A percentile compares a stretch with the other conserved stretches of the same genome.
Evolutionary conservation across 768 basidiomycete species (phyloP).

Genomic region (Lepiota venenata): DNA sequence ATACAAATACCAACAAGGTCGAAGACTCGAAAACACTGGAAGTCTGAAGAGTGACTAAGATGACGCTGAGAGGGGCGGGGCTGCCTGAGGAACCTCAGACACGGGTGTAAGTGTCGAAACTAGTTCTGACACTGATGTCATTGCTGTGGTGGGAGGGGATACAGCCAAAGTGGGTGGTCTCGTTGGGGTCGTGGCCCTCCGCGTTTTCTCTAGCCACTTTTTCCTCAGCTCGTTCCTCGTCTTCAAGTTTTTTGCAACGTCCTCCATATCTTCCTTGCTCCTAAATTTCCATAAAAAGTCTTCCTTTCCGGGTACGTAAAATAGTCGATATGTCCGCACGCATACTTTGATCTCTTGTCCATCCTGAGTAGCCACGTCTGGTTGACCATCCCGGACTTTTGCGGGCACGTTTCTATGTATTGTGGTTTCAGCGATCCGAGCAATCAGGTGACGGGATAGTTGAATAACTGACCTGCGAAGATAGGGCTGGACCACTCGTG

Average conservation of each 20-base stretch:
- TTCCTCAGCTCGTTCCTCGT: slow-evolving; percentile 28
- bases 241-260: slow-evolving; percentile 25
- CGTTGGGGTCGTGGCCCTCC: not conserved
- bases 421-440: not conserved
- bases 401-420: slow-evolving; percentile 36
- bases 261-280: slow-evolving; percentile 36
- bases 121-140: not conserved
- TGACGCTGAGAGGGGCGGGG: too few species aligned
- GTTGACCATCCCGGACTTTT: slow-evolving; percentile 31
- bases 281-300: slow-evolving; percentile 55
- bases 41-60: too few species aligned
- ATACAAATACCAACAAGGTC: too few species aligned
- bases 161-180: not conserved
- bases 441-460: not conserved
- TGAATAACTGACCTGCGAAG: slow-evolving; percentile 52
- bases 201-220: slow-evolving; percentile 32
- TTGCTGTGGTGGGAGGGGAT: not conserved
- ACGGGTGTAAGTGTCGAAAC: not conserved
- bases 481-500: slow-evolving; percentile 55
- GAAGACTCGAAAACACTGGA: too few species aligned
- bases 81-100: too few species aligned
- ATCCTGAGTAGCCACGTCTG: slow-evolving; percentile 48
- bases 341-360: slow-evolving; percentile 84
- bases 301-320: slow-evolving; percentile 71
- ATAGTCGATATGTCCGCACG: slow-evolving; percentile 75